Conservation (phyloP, 768 basidiomycete genomes). For the Ramaria sp. region DNA sequence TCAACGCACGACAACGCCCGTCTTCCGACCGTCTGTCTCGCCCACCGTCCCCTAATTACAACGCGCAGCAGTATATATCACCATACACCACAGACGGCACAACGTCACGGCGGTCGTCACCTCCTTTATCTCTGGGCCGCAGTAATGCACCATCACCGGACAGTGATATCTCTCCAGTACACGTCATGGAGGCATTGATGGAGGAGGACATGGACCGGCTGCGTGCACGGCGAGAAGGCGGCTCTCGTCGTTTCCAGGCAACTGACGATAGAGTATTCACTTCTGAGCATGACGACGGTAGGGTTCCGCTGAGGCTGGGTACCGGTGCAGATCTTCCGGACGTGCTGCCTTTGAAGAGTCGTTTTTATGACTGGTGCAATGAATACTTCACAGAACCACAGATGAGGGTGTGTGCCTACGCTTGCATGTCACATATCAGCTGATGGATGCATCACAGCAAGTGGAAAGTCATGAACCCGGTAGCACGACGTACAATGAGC, state of each 20-base stretch:
- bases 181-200: slow-evolving; percentile 82
- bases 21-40: background rate
- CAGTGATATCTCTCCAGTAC: slow-evolving; percentile 51
- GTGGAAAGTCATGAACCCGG: slow-evolving; percentile 94
- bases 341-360: slow-evolving; percentile 80
- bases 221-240: slow-evolving; percentile 48
- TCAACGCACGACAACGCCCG: background rate
- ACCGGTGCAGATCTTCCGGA: slow-evolving; percentile 77
- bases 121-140: background rate
- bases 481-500: slow-evolving; percentile 86
- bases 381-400: slow-evolving; percentile 99
- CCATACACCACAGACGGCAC: background rate
- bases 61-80: background rate
- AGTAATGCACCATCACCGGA: background rate
- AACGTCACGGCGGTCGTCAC: too few species aligned
- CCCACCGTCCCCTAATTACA: slow-evolving; percentile 3
- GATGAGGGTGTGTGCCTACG: slow-evolving; percentile 65
- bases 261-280: slow-evolving; percentile 40
- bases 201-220: slow-evolving; percentile 94
- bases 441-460: slow-evolving; percentile 43
- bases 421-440: background rate
- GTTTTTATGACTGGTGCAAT: slow-evolving; percentile 91
- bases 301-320: slow-evolving; percentile 65
- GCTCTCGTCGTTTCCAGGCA: slow-evolving; percentile 47
- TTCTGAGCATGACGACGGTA: slow-evolving; percentile 55